Base-by-base conservation (phyloP, 1,284 basidiomycete genomes). In the Abortiporus biennis region DNA sequence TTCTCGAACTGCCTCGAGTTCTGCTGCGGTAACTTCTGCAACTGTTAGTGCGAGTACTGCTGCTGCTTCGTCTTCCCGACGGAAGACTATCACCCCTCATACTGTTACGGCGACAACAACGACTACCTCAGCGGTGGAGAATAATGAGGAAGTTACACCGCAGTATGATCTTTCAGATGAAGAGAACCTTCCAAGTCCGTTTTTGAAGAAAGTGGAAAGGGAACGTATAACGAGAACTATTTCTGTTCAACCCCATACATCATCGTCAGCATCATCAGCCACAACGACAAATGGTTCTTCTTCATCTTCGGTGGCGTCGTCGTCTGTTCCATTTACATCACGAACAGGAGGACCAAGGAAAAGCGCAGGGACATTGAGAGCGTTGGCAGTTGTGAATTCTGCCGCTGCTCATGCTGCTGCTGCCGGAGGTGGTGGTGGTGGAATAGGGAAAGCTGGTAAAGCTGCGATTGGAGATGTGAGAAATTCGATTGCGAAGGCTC, bases 141-240 rank as follows among this genome's bases (percentile, higher is more conserved):
- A n/a, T n/a, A n/a, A n/a, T n/a, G n/a, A n/a, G n/a, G n/a, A n/a
- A n/a, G n/a, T n/a, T n/a, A n/a, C n/a, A n/a, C 68, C 72, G 2
- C 65, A 72, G 40, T 89, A 86, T 51, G 77, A 89, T 59, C 52
- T 82, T 4, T 68, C 69, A 1, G 85, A 91, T 56, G 85, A 89
- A 54, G 87, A 89, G 59, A 90, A 88, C 58, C 69, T 91, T 0
- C 89, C 88, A 0, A 86, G 83, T 50, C 89, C 89, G 1, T 92
- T 91, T 63, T 55, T 92, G 32, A 84, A 83, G 59, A 69, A 73
- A 20, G 56, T 55, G 1, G 77, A 79, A 19, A 66, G 71, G 13
- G 65, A 64, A 16, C 60, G 56, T 3, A 48, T 53, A 17, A 36
- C 49, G 34, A 30, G 50, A 0, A 46, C 53, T 5, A 43, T 44